Conservation (phyloP, 2,329 filamentous ascomycete species). For the Alternaria conjuncta region DNA sequence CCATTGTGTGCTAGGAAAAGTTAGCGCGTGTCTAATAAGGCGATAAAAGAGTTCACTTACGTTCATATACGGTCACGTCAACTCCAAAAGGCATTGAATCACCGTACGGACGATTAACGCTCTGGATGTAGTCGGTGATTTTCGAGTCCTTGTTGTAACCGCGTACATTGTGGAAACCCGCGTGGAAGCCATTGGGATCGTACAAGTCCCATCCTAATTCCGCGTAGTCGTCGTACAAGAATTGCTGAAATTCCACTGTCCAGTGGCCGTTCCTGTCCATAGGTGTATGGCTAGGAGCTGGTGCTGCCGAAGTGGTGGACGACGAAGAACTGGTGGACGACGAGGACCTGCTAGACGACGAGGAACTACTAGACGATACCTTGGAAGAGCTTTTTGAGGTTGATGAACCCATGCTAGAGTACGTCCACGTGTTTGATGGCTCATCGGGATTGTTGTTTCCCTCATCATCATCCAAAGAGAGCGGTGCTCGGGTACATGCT, state of each 20-base stretch:
- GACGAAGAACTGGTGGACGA: not conserved
- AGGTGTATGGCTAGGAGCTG: not conserved
- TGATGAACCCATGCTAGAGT: not conserved
- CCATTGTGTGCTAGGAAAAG: not conserved
- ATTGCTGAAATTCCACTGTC: conserved; percentile 16
- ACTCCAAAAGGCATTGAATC: conserved; percentile 18
- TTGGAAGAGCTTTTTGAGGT: not conserved
- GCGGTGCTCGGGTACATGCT: conserved; percentile 28
- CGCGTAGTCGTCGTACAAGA: conserved; percentile 13
- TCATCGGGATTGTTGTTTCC: conserved; percentile 29
- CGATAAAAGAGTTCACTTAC: not conserved
- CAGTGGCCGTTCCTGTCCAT: conserved; percentile 19
- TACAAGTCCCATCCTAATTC: conserved; percentile 20
- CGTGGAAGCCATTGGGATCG: conserved; percentile 21
- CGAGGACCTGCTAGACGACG: not conserved
- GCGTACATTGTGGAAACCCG: conserved; percentile 1
- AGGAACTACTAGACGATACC: not conserved
- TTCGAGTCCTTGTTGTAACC: not conserved
- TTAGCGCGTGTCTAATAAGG: not conserved
- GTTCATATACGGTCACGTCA: not conserved
- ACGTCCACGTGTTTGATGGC: conserved; percentile 2
- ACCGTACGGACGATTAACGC: conserved; percentile 1
- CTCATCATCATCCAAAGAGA: conserved; percentile 40
- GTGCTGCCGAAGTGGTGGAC: not conserved
- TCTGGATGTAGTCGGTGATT: conserved; percentile 8